Evolutionary conservation across 257 asterid genomes (phyloP).

Genomic region (Galeopsis tetrahit): DNA sequence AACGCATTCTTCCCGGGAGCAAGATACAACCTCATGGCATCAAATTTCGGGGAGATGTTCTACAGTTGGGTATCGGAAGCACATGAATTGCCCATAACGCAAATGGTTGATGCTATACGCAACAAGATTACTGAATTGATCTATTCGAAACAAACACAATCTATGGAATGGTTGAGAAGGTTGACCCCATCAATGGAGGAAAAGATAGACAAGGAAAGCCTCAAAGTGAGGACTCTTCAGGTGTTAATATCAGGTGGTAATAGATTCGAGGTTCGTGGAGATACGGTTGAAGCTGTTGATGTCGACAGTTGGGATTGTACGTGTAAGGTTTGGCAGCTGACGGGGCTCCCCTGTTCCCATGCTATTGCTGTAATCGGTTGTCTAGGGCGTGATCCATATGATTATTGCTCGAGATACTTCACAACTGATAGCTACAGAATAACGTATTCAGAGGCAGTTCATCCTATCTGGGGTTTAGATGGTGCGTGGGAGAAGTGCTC

Average conservation of each 20-base stretch:
- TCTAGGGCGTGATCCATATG: conserved; percentile 56
- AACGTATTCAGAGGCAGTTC: conserved; percentile 72
- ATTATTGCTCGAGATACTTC: conserved; percentile 77
- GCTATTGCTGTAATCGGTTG: conserved; percentile 68
- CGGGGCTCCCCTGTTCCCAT: conserved; percentile 92
- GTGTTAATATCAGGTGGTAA: conserved; percentile 48
- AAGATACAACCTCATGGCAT: conserved; percentile 76
- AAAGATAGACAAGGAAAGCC: conserved; percentile 67
- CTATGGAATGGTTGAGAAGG: conserved; percentile 72
- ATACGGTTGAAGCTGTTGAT: conserved; percentile 69
- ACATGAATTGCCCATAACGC: conserved; percentile 92
- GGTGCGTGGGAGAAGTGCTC: conserved; percentile 47
- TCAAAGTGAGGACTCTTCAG: conserved; percentile 54
- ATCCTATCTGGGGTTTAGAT: conserved; percentile 62
- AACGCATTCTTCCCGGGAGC: conserved; percentile 81
- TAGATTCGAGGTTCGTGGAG: conserved; percentile 80
- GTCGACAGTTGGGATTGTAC: conserved; percentile 67
- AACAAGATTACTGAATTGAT: conserved; percentile 71
- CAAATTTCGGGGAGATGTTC: conserved; percentile 84
- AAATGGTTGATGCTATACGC: conserved; percentile 85
- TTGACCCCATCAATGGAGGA: conserved; percentile 87
- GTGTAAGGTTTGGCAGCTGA: conserved; percentile 78
- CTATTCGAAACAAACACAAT: conserved; percentile 57
- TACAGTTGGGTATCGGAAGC: conserved; percentile 91
- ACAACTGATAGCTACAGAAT: conserved; percentile 65